Evolutionary conservation across 805 yeast genomes (phyloP).

Genomic region (Saturnispora kantuleensis): DNA sequence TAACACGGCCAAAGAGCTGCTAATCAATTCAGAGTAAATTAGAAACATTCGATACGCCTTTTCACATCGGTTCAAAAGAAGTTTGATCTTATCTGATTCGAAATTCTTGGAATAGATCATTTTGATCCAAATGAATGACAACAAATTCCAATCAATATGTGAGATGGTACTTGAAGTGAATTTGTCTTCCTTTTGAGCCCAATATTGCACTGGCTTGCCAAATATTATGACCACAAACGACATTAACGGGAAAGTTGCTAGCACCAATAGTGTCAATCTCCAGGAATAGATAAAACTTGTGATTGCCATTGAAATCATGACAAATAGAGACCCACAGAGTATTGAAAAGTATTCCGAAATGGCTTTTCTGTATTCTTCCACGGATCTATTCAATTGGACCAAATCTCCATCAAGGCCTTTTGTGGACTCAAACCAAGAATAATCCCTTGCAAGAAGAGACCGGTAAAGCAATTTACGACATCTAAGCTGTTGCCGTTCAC

Average conservation of each 20-base stretch:
- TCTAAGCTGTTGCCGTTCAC: slow-evolving; percentile 57
- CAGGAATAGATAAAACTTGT: slow-evolving; percentile 74
- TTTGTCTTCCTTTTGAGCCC: slow-evolving; percentile 47
- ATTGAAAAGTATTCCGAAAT: slow-evolving; percentile 58
- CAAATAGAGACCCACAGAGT: slow-evolving; percentile 41
- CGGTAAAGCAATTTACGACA: slow-evolving; percentile 39
- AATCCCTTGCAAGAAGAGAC: slow-evolving; percentile 35
- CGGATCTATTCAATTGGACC: slow-evolving; percentile 57
- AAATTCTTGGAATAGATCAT: slow-evolving; percentile 42
- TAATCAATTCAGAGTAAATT: slow-evolving; percentile 44
- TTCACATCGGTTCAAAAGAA: slow-evolving; percentile 24
- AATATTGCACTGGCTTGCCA: slow-evolving; percentile 40
- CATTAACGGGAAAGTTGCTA: slow-evolving; percentile 67
- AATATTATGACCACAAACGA: slow-evolving; percentile 37
- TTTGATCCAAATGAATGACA: slow-evolving; percentile 50
- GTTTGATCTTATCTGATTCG: slow-evolving; percentile 40
- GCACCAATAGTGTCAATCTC: slow-evolving; percentile 71
- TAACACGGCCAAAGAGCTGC: slow-evolving; percentile 45
- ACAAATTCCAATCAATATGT: slow-evolving; percentile 60
- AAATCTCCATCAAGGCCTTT: slow-evolving; percentile 53
- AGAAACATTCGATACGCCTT: slow-evolving; percentile 34
- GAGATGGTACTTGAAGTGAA: slow-evolving; percentile 47
- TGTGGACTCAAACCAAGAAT: slow-evolving; percentile 56
- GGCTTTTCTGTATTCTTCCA: slow-evolving; percentile 64
- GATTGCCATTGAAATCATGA: slow-evolving; percentile 44